Conservation (phyloP, 495 filamentous ascomycete genomes). For the Aspergillus olivimuriae region DNA sequence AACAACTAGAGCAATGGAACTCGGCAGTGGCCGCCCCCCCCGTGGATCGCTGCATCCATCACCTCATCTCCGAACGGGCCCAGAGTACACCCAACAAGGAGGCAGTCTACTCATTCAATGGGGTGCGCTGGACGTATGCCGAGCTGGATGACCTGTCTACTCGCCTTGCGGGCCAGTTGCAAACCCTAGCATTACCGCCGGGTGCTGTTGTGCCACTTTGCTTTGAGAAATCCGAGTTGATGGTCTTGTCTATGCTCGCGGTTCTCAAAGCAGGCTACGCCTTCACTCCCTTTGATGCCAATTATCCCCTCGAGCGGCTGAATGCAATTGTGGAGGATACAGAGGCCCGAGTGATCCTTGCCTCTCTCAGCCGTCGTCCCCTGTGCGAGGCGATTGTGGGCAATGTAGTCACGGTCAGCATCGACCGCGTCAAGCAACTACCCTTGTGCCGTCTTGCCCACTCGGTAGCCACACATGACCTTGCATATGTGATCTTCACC, state of each 20-base stretch:
- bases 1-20: too few relatives aligned
- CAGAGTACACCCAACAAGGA: too few relatives aligned
- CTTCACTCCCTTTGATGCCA: conserved; percentile 37
- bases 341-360: not conserved
- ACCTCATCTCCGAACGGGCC: too few relatives aligned
- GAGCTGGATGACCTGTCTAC: conserved; percentile 25
- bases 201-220: conserved; percentile 28
- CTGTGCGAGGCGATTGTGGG: too few relatives aligned
- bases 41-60: too few relatives aligned
- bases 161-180: conserved; percentile 22
- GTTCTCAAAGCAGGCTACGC: conserved; percentile 2
- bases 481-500: conserved; percentile 29
- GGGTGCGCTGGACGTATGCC: conserved; percentile 22
- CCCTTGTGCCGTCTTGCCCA: not conserved
- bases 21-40: too few relatives aligned
- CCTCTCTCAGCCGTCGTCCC: not conserved
- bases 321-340: not conserved
- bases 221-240: conserved; percentile 31
- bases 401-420: too few relatives aligned
- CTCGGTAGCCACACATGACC: not conserved
- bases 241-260: conserved; percentile 1
- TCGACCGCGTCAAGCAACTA: too few relatives aligned
- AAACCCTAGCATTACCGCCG: conserved; percentile 17
- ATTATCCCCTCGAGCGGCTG: not conserved
- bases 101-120: conserved; percentile 15